These are phyloP conservation scores for Asterophora parasitica DNA, from an alignment of 768 basidiomycete genomes.

Conservation along the genomic window DNA sequence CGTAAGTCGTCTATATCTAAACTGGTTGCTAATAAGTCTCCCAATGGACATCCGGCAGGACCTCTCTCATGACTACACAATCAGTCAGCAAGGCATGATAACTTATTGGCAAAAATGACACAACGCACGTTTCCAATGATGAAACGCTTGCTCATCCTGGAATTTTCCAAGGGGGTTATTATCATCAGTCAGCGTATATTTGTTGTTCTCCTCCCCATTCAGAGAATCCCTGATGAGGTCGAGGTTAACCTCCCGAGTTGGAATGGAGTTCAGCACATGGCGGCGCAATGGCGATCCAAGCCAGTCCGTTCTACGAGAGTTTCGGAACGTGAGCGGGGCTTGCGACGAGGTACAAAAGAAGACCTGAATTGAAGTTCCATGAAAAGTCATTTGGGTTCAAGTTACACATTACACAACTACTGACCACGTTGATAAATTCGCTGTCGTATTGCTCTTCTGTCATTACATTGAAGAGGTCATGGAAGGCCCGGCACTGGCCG, in stretches of 20 bases:
- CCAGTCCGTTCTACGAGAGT: slow-evolving; percentile 51
- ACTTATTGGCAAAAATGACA: background rate
- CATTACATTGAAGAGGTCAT: slow-evolving; percentile 52
- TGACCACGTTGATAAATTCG: slow-evolving; percentile 72
- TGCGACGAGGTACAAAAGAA: slow-evolving; percentile 72
- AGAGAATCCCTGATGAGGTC: slow-evolving; percentile 30
- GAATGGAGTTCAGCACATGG: slow-evolving; percentile 49
- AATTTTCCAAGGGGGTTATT: slow-evolving; percentile 59
- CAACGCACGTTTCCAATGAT: slow-evolving; percentile 73
- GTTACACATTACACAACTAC: slow-evolving; percentile 14
- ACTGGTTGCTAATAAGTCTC: slow-evolving; percentile 54
- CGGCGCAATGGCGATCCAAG: slow-evolving; percentile 65
- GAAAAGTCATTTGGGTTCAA: background rate
- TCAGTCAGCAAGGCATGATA: slow-evolving; percentile 8
- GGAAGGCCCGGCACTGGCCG: slow-evolving; percentile 76
- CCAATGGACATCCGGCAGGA: slow-evolving; percentile 72
- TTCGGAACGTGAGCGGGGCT: slow-evolving; percentile 54
- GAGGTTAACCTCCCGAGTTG: slow-evolving; percentile 50
- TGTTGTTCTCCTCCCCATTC: slow-evolving; percentile 32
- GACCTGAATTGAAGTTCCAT: slow-evolving; percentile 43
- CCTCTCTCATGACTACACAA: slow-evolving; percentile 66
- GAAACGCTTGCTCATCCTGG: slow-evolving; percentile 58
- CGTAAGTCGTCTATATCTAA: too few species aligned
- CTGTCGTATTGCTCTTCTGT: slow-evolving; percentile 41
- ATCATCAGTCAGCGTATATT: slow-evolving; percentile 58